A percentile compares a stretch with the other conserved stretches of the same genome.
Evolutionary conservation across 2,329 filamentous ascomycete genomes (phyloP).

Genomic region (Lachnellula willkommii): DNA sequence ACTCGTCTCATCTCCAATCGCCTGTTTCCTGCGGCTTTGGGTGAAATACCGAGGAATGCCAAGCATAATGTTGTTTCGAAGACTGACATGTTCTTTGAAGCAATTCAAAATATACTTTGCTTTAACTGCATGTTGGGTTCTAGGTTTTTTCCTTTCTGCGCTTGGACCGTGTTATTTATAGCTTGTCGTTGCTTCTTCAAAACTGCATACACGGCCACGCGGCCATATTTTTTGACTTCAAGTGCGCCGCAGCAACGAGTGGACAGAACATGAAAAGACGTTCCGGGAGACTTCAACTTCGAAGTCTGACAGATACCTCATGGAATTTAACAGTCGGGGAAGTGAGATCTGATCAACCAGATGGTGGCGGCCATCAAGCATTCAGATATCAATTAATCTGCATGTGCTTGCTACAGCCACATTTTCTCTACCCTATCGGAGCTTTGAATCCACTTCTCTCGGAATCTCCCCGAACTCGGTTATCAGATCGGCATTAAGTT

Average conservation of each 20-base stretch:
- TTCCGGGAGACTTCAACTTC: neutral
- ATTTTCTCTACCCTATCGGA: too few species aligned
- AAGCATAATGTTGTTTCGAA: neutral
- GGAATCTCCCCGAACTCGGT: too few species aligned
- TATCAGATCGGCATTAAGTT: too few species aligned
- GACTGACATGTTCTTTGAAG: neutral
- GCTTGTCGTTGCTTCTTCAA: neutral
- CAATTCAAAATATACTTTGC: neutral
- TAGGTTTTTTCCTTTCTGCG: neutral
- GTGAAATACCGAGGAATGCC: neutral
- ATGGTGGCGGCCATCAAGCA: too few species aligned
- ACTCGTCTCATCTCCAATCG: too few species aligned
- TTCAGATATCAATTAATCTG: too few species aligned
- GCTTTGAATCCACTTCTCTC: too few species aligned
- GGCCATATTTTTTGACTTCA: neutral
- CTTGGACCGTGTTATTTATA: neutral
- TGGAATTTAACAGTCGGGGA: too few species aligned
- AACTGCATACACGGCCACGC: neutral
- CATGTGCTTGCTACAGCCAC: too few species aligned
- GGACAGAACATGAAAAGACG: neutral
- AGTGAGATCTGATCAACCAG: too few species aligned
- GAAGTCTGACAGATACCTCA: neutral
- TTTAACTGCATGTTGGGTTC: neutral
- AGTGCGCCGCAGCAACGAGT: neutral
- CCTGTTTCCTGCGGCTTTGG: neutral